Evolutionary conservation across 495 filamentous ascomycete genomes (phyloP), one percentile per base, ranked within the genome.

Genomic region (Antarctomyces pellizariae): DNA sequence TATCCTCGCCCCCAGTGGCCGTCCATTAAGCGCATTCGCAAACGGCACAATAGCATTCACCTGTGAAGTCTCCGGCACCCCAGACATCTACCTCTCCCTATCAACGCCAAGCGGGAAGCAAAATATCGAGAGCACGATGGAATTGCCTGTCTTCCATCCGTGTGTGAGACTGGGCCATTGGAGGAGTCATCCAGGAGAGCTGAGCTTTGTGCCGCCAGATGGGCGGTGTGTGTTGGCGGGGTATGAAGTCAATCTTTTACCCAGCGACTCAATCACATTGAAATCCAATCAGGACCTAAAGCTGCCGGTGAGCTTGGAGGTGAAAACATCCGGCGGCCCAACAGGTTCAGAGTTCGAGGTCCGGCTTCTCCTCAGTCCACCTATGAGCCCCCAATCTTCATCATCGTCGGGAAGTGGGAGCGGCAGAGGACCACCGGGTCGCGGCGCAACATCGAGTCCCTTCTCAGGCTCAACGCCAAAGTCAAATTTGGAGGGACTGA

Each of bases 41-140:
- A 75, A 80, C 33, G 86, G 86, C 28, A 91, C 79, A 4, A 84
- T 99, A 31, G 84, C 78, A 10, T 91, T 92, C 44, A 95, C 78
- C 2, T 74, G 74, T 16, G 92, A 93, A 45, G 72, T 99, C 25
- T 92, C 83, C 4, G 86, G 86, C 4, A 67, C 93, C 14, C 86
- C 86, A 3, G 89, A 95, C 38, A 57, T 99, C 8, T 47, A 80
- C 14, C 54, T 99, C 4, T 78, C 65, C 5, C 62, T 99, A 22
- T 68, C 69, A 1, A 61, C 75, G 2, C 72, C 78, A 0, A 75
- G 75, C 5, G 76, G 76, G 40, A 72, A 50, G 36, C 71, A 75
- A 46, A 62, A 67, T 22, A 61, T 93, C 24, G 65, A 57, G 16
- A 63, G 62, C 26, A 64, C 76, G 13, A 61, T 95, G 29, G 69